Conservation (phyloP, 192 early-diverging fungal species). For the Backusella westeae region DNA sequence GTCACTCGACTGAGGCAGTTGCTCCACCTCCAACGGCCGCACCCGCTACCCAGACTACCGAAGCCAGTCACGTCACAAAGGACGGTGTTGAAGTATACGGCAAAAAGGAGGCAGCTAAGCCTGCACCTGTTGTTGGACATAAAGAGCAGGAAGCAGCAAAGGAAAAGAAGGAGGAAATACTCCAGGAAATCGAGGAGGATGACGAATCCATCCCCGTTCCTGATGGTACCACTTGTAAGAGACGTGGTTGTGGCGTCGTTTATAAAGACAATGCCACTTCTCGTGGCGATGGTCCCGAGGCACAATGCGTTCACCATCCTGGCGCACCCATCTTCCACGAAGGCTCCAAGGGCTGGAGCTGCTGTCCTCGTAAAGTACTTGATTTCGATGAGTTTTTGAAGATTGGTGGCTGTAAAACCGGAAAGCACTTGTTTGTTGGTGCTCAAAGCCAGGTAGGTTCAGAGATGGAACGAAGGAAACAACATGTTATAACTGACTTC, state of each 20-base stretch:
- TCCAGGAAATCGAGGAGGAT: conserved; percentile 59
- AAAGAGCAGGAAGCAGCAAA: conserved; percentile 33
- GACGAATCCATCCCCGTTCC: conserved; percentile 67
- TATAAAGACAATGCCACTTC: conserved; percentile 63
- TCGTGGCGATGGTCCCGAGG: conserved; percentile 44
- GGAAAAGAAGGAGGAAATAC: conserved; percentile 54
- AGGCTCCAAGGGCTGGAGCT: conserved; percentile 97
- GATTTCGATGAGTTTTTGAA: conserved; percentile 99
- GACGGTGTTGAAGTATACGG: conserved; percentile 41
- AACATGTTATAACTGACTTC: background rate
- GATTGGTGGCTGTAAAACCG: conserved; percentile 89
- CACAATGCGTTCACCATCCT: conserved; percentile 82
- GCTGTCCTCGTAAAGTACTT: conserved; percentile 91
- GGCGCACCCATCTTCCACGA: conserved; percentile 96
- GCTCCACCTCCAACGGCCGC: conserved; percentile 26
- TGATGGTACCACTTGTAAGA: conserved; percentile 78
- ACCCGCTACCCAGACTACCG: conserved; percentile 24
- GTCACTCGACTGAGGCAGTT: conserved; percentile 51
- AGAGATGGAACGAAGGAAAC: background rate
- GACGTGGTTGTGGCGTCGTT: conserved; percentile 70
- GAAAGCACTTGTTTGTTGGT: conserved; percentile 89
- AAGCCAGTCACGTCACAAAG: conserved; percentile 26
- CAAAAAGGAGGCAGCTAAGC: conserved; percentile 22
- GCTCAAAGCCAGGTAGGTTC: conserved; percentile 26
- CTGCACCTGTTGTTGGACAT: conserved; percentile 30